These are phyloP conservation scores for Xylaria telfairii DNA, from an alignment of 495 filamentous ascomycete genomes.

Conservation along the genomic window DNA sequence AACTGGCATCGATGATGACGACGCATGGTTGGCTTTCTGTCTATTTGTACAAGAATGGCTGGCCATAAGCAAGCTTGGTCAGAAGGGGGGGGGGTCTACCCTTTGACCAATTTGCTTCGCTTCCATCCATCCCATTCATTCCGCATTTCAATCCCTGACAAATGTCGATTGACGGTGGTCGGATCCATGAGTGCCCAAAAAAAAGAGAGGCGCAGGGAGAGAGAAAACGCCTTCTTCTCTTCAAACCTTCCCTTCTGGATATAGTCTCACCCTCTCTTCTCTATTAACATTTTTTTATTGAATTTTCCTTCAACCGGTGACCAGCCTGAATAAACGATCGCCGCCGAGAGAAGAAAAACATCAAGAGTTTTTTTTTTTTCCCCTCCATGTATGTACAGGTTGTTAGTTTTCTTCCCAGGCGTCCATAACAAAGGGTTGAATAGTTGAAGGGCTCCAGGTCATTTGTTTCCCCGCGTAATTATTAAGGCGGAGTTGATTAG, in stretches of 20 bases:
- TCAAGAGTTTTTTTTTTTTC: neutral
- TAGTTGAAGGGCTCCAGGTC: neutral
- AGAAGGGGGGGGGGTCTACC: neutral
- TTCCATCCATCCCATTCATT: conserved; percentile 1
- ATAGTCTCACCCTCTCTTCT: neutral
- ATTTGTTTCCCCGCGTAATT: neutral
- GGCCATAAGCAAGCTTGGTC: neutral
- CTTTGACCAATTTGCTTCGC: conserved; percentile 2
- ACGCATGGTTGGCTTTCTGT: neutral
- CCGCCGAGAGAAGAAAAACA: neutral
- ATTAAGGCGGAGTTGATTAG: neutral
- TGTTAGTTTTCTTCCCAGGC: neutral
- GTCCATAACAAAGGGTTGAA: conserved; percentile 7
- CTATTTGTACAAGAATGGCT: conserved; percentile 17
- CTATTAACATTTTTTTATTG: neutral
- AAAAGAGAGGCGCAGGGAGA: neutral
- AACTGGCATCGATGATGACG: neutral
- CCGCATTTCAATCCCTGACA: neutral
- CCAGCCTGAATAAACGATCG: neutral
- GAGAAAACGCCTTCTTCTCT: neutral
- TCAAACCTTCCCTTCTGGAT: neutral
- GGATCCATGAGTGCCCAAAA: neutral
- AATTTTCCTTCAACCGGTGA: conserved; percentile 1
- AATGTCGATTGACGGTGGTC: neutral
- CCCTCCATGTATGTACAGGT: conserved; percentile 16